Evolutionary conservation across 192 early-diverging fungal genomes (phyloP), one percentile per base, ranked within the genome.

Genomic region (Coemansia sp.): DNA sequence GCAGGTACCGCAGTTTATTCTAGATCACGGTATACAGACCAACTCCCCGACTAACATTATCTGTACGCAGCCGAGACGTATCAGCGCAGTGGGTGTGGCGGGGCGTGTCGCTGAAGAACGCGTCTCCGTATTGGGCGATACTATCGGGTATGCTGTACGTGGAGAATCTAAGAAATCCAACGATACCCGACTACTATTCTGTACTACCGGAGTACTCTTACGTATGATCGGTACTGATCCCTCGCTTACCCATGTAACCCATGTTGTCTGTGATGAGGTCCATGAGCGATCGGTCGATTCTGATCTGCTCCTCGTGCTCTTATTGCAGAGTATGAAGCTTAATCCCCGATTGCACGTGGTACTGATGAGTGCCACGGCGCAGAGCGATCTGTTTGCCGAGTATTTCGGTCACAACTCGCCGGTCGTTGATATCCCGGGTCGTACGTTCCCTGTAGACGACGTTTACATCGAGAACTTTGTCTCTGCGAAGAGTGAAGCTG

Each of bases 311-410:
- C 84, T 97, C 46, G 91, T 90, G 44, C 84, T 97, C 39, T 78
- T 95, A 22, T 85, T 89, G 10, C 81, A 88, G 55, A 79, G 92
- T 29, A 10, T 60, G 57, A 64, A 60, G 18, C 83, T 90, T 15
- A 83, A 85, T 46, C 18, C 6, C 3, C 62, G 64, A 0, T 69
- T 97, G 11, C 84, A 87, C 40, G 79, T 97, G 11, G 90, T 97
- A 33, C 85, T 97, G 67, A 97, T 97, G 96, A 94, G 92, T 58
- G 96, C 96, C 43, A 96, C 94, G 0, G 89, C 93, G 66, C 93
- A 96, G 74, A 89, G 91, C 64, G 84, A 90, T 18, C 75, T 89
- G 34, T 96, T 96, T 75, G 86, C 89, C 0, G 66, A 71, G 5
- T 97, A 96, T 70, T 97, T 97, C 77, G 89, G 88, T 31, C 66